Evolutionary conservation across 306 rosid species (phyloP).

Genomic region (Medicago ruthenica): DNA sequence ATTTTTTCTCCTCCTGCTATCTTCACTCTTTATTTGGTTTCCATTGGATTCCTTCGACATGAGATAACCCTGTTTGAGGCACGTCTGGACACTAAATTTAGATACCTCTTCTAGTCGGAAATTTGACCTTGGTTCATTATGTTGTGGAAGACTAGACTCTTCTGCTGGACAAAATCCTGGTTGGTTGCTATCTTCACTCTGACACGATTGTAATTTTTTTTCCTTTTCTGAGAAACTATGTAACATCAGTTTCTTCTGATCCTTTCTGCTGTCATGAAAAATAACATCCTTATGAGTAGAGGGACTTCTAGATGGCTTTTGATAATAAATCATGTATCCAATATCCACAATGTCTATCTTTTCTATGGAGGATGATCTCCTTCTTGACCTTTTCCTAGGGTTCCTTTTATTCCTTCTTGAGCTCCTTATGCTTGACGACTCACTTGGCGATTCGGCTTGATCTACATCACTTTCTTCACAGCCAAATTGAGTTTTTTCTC

Average conservation of each 20-base stretch:
- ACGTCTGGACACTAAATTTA: background rate
- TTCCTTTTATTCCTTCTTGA: constrained; percentile 43
- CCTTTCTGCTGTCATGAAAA: background rate
- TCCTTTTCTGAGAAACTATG: constrained; percentile 32
- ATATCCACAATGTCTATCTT: constrained; percentile 50
- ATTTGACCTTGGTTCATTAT: background rate
- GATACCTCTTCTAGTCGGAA: background rate
- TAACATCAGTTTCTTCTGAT: constrained; percentile 24
- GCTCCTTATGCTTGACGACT: constrained; percentile 49
- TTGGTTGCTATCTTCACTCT: constrained; percentile 9
- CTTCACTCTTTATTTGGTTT: constrained; percentile 18
- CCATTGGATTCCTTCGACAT: background rate
- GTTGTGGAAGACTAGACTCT: background rate
- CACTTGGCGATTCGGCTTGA: constrained; percentile 43
- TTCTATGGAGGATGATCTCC: constrained; percentile 52
- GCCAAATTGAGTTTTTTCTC: constrained; percentile 22
- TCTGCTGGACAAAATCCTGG: background rate
- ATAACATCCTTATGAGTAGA: background rate
- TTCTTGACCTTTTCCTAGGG: constrained; percentile 56
- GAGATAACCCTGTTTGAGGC: background rate
- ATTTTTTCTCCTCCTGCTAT: background rate
- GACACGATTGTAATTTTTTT: constrained; percentile 6
- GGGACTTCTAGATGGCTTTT: constrained; percentile 38
- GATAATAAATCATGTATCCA: constrained; percentile 54
- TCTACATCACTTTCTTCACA: constrained; percentile 29